Evolutionary conservation across 257 asterid genomes (phyloP).

Genomic region (Nicotiana attenuata): DNA sequence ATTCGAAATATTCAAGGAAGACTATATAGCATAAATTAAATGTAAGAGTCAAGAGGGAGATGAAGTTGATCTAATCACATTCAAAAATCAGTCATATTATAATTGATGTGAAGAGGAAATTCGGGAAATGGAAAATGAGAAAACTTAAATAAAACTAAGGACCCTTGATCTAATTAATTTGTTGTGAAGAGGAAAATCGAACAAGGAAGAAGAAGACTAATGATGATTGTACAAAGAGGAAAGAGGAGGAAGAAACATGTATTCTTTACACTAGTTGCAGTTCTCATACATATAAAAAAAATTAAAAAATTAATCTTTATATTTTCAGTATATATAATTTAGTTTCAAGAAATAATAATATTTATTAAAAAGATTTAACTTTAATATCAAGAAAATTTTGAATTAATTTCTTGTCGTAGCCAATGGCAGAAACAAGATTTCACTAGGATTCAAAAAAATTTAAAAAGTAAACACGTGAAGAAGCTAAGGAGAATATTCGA

Average conservation of each 20-base stretch:
- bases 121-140: not conserved
- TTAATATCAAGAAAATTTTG: not conserved
- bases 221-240: not conserved
- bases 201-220: not conserved
- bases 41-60: not conserved
- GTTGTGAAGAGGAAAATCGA: slow-evolving; percentile 6
- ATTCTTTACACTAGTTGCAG: not conserved
- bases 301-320: no score
- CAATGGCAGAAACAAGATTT: no score
- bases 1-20: not conserved
- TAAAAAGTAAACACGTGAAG: no score
- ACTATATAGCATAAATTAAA: not conserved
- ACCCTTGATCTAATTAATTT: not conserved
- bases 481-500: no score
- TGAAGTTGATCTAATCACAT: not conserved
- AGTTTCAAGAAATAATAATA: not conserved
- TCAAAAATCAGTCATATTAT: not conserved
- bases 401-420: no score
- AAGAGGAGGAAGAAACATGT: not conserved
- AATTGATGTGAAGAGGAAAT: slow-evolving; percentile 1
- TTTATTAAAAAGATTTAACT: not conserved
- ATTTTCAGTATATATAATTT: no score
- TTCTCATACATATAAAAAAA: no score
- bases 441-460: no score
- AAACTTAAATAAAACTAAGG: no score